phyloP scores from a whole-genome alignment of 164 flowering plant species.

The Aristolochia californica region DNA sequence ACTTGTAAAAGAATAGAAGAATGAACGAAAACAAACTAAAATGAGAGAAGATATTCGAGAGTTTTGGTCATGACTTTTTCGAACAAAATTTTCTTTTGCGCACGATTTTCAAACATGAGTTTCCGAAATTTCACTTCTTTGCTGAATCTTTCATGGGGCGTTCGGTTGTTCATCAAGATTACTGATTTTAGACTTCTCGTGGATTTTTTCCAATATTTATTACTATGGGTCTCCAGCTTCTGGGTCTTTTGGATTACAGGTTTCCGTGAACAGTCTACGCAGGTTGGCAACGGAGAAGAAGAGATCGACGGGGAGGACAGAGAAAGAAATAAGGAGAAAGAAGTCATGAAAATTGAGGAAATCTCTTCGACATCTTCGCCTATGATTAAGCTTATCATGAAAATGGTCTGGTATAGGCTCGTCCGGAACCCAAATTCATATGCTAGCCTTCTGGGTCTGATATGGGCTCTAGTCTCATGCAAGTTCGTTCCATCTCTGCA shows the following conservation, averaged over 20 bases:
- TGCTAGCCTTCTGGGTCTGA: slow-evolving; percentile 28
- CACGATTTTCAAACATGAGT: too few species aligned
- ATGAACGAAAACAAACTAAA: too few species aligned
- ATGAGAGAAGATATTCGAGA: too few species aligned
- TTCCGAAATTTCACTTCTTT: too few species aligned
- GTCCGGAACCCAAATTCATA: slow-evolving; percentile 35
- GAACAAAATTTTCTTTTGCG: too few species aligned
- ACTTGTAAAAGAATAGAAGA: too few species aligned
- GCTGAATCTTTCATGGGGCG: too few species aligned
- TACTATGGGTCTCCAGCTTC: not conserved
- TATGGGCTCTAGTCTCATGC: slow-evolving; percentile 31
- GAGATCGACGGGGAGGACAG: not conserved
- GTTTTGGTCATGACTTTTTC: too few species aligned
- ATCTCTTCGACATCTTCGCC: slow-evolving; percentile 6
- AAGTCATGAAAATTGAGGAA: not conserved
- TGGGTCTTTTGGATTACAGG: slow-evolving; percentile 5
- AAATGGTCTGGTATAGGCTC: slow-evolving; percentile 29
- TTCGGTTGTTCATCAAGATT: too few species aligned
- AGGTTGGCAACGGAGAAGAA: slow-evolving; percentile 14
- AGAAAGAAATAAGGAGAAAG: slow-evolving; percentile 2
- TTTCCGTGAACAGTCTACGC: slow-evolving; percentile 12
- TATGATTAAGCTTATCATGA: slow-evolving; percentile 20
- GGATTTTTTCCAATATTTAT: too few species aligned
- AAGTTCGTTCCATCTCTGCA: slow-evolving; percentile 12
- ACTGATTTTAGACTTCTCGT: too few species aligned